Evolutionary conservation across 2,329 filamentous ascomycete species (phyloP), one percentile per base, ranked within the genome.

Genomic region (Penicillium sp.): DNA sequence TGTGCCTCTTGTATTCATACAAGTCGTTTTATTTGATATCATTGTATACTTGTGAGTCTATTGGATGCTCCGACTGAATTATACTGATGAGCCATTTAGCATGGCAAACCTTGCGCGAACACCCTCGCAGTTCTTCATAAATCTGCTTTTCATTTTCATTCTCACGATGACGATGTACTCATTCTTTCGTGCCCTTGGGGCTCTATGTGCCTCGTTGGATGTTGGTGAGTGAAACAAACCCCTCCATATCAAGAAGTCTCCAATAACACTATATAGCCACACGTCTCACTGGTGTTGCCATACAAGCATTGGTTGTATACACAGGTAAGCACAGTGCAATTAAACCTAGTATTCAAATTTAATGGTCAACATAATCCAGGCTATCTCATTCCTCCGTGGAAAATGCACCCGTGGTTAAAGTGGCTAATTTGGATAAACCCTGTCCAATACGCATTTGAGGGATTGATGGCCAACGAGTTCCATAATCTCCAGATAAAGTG

Each of bases 401-500:
- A 84, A 59, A 87, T 88, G 85, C 82, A 85, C 41, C 81, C 82
- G 0, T 88, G 84, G 84, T 82, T 88, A 25, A 76, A 77, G 57
- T 88, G 86, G 86, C 69, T 88, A 3, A 86, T 81, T 60, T 87
- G 84, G 83, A 81, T 88, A 23, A 81, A 89, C 61, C 88, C 88
- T 0, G 75, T 91, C 3, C 84, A 88, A 0, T 91, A 90, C 57
- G 86, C 80, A 0, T 91, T 90, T 57, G 86, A 90, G 62, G 83
- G 82, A 0, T 71, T 92, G 0, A 79, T 91, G 67, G 79, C 86
- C 0, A 91, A 91, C 64, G 89, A 92, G 68, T 90, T 91, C 57
- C 80, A 88, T 57, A 73, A 77, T 31, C 72, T 86, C 1, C 71
- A 81, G 2, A 79, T 88, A 29, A 67, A 80, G 56, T 89, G 86